These are phyloP conservation scores for Amanita pallidorosea DNA, from an alignment of 768 basidiomycete genomes.

Conservation along the genomic window DNA sequence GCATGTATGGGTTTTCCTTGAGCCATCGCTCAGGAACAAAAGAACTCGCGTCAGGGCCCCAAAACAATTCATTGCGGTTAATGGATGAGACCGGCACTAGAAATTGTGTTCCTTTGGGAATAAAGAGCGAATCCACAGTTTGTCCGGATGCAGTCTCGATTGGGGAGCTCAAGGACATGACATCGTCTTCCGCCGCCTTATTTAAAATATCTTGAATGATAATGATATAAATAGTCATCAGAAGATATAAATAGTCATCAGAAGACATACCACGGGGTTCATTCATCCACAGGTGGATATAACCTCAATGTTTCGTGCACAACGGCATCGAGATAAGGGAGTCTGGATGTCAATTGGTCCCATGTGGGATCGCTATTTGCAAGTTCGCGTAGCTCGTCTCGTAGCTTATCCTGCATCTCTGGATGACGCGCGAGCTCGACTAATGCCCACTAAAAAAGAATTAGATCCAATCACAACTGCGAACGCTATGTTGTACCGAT, in stretches of 20 bases:
- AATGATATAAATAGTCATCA: too few species aligned
- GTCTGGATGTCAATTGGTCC: constrained; percentile 28
- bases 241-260: not conserved
- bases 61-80: constrained; percentile 27
- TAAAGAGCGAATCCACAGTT: constrained; percentile 17
- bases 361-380: constrained; percentile 22
- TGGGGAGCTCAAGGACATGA: constrained; percentile 27
- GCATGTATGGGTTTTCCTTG: constrained; percentile 12
- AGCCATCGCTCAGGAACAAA: constrained; percentile 37
- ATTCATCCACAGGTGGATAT: constrained; percentile 22
- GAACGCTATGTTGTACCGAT: not conserved
- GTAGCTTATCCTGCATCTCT: constrained; percentile 10
- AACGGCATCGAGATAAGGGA: constrained; percentile 35
- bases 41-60: constrained; percentile 33
- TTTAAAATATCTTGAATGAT: not conserved
- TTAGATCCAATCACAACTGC: not conserved
- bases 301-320: constrained; percentile 28
- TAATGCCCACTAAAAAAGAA: constrained; percentile 12
- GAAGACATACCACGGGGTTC: constrained; percentile 17
- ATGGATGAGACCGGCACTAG: constrained; percentile 24
- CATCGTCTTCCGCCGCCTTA: constrained; percentile 28
- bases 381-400: constrained; percentile 11
- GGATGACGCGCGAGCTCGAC: constrained; percentile 13
- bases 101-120: constrained; percentile 27
- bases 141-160: constrained; percentile 18